phyloP scores from a whole-genome alignment of 108 stramenopile species.

The Cyclotella cryptica region DNA sequence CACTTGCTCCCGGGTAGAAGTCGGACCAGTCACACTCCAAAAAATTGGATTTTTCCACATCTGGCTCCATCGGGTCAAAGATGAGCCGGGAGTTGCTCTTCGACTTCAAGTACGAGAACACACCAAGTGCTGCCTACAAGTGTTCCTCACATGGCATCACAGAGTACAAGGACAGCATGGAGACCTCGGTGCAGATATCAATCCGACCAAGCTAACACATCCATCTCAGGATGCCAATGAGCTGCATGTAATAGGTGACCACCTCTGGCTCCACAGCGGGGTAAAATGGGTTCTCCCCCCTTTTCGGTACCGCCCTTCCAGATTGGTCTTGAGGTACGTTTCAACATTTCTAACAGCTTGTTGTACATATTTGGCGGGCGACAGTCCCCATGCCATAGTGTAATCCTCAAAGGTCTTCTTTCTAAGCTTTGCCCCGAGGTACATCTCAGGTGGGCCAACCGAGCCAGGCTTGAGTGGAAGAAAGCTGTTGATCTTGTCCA shows the following conservation, averaged over 20 bases:
- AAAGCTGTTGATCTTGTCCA: slow-evolving; percentile 5
- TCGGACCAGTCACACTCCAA: slow-evolving; percentile 8
- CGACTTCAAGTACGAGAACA: slow-evolving; percentile 31
- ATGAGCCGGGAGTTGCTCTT: slow-evolving; percentile 36
- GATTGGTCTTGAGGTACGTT: not conserved
- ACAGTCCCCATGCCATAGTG: slow-evolving; percentile 29
- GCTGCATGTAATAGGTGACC: slow-evolving; percentile 17
- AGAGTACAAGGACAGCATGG: slow-evolving; percentile 48
- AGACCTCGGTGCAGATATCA: slow-evolving; percentile 54
- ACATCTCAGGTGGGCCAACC: slow-evolving; percentile 32
- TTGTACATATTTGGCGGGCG: slow-evolving; percentile 30
- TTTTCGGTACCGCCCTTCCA: not conserved
- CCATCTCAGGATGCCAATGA: slow-evolving; percentile 58
- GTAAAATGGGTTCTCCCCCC: slow-evolving; percentile 30
- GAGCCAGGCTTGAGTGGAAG: slow-evolving; percentile 23
- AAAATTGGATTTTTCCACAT: not conserved
- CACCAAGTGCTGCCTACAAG: slow-evolving; percentile 45
- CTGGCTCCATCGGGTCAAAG: slow-evolving; percentile 43
- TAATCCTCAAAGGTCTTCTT: slow-evolving; percentile 10
- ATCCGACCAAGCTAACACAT: slow-evolving; percentile 58
- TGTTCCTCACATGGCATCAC: slow-evolving; percentile 57
- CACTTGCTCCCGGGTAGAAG: slow-evolving; percentile 10
- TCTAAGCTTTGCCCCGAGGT: slow-evolving; percentile 44
- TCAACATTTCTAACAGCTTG: slow-evolving; percentile 26
- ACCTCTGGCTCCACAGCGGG: not conserved